Percentiles rank a stretch among this genome's conserved stretches.
Conservation (phyloP, 176 grass and related monocot species). For the Phragmites australis region DNA sequence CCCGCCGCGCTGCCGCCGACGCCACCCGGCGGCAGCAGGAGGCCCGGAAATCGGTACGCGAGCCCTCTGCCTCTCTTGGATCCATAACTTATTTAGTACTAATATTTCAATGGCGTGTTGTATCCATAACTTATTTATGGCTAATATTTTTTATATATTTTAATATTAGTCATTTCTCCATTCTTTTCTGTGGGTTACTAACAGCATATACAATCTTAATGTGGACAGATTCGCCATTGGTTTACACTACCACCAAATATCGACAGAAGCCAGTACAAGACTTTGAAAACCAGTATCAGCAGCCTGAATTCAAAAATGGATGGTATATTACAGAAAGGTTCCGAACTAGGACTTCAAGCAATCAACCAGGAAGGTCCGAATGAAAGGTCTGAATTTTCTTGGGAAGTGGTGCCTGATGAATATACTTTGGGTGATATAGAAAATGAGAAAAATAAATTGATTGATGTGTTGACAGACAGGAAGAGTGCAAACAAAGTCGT, state of each 20-base stretch:
- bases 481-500: conserved; percentile 22
- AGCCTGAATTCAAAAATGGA: conserved; percentile 34
- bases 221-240: conserved; percentile 37
- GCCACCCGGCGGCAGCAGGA: neutral
- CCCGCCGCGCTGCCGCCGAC: neutral
- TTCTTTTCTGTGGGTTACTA: neutral
- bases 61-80: neutral
- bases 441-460: conserved; percentile 38
- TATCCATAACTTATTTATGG: neutral
- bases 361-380: neutral
- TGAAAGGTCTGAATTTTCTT: neutral
- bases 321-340: conserved; percentile 25
- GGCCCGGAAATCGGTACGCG: conserved; percentile 29
- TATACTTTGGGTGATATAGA: conserved; percentile 40
- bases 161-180: neutral
- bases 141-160: neutral
- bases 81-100: neutral
- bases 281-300: conserved; percentile 29
- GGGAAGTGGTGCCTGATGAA: neutral
- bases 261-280: conserved; percentile 1
- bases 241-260: conserved; percentile 8
- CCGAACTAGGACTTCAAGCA: conserved; percentile 13
- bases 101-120: neutral
- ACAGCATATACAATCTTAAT: neutral
- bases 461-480: conserved; percentile 39